Evolutionary conservation across 2,329 filamentous ascomycete genomes (phyloP), one percentile per base, ranked within the genome.

Genomic region (Fusarium floridanum): DNA sequence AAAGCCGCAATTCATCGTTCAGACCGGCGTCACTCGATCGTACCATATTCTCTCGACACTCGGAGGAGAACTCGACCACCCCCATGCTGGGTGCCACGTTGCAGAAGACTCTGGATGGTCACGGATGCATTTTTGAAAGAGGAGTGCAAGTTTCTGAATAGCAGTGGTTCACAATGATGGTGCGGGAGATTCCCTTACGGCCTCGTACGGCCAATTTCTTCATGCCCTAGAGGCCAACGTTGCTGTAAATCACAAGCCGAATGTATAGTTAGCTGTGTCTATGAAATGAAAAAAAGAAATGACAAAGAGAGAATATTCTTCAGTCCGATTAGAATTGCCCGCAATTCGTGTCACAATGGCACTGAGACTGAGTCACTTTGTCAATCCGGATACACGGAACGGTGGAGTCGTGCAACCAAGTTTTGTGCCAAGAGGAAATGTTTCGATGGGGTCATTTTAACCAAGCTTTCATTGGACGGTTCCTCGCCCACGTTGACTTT

Each of bases 161-260:
- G 43, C 22, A 43, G 48, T 39, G 36, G 17, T 55, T 41, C 41
- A 41, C 37, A 11, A 63, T 9, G 43, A 27, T 39, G 20, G 20
- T 24, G 61, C 17, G 22, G n/a, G 36, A 29, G 56, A 36, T 53
- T 60, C 36, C 37, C 34, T 63, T 20, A 10, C 17, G 29, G 29
- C 45, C 50, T 32, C 32, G 9, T 27, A 32, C 20, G 66, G 66
- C 39, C 20, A 34, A 29, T 72, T 50, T 50, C 61, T 66, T 27
- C 17, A 45, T 55, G 37, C 53, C 59, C 62, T 66, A 53, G 61
- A 50, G 64, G 73, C 43, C 61, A 71, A 57, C 43, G 45, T 70
- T 66, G 41, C 36, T 68, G 67, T 64, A 43, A 48, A 43, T 43
- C 22, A 65, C 34, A 53, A 34, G 34, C 65, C 34, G 48, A 37